Percentiles rank a stretch among this genome's conserved stretches.
Conservation (phyloP, 2,329 filamentous ascomycete genomes). For the Calonectria montana region DNA sequence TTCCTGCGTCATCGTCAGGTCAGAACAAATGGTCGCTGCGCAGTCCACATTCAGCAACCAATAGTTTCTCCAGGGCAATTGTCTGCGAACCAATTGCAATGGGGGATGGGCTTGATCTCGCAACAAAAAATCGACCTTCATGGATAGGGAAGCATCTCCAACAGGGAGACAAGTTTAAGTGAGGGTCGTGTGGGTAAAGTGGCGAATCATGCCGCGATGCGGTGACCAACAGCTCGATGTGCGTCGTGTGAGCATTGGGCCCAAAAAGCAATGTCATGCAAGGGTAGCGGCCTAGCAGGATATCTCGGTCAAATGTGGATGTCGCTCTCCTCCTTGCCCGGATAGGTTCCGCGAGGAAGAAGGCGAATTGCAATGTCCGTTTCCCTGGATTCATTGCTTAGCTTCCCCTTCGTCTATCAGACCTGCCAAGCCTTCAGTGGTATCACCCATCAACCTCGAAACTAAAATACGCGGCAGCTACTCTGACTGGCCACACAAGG, state of each 20-base stretch:
- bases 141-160: background rate
- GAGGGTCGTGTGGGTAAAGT: background rate
- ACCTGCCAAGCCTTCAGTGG: background rate
- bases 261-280: background rate
- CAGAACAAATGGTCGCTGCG: background rate
- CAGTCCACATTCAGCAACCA: background rate
- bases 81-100: background rate
- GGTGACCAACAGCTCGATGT: background rate
- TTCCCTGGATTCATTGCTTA: background rate
- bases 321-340: background rate
- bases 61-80: background rate
- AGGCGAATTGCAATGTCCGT: background rate
- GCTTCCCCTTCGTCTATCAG: background rate
- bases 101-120: background rate
- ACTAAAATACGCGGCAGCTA: background rate
- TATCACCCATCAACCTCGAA: background rate
- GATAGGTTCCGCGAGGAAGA: background rate
- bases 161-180: background rate
- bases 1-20: background rate
- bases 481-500: background rate
- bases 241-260: background rate
- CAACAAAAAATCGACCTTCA: background rate
- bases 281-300: background rate
- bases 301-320: background rate
- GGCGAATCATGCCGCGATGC: background rate